phyloP scores from a whole-genome alignment of 1,284 basidiomycete genomes.

The Agroathelia rolfsii region DNA sequence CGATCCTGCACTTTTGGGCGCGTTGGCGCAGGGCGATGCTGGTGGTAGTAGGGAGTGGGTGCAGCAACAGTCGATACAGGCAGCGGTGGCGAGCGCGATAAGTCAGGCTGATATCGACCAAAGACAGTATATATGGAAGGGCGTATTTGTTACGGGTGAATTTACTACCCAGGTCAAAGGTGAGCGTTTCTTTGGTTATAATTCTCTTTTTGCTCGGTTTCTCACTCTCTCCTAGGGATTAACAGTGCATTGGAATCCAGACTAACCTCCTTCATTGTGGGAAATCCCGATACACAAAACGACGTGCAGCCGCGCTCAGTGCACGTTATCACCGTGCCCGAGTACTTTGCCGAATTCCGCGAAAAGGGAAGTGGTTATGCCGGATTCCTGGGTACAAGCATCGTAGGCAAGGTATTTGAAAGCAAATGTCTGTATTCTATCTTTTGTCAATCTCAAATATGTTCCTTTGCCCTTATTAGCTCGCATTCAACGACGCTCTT shows the following conservation, averaged over 20 bases:
- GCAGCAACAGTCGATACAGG: constrained; percentile 43
- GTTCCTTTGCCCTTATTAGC: constrained; percentile 24
- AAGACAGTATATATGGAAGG: constrained; percentile 14
- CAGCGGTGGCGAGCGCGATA: constrained; percentile 53
- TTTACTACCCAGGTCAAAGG: constrained; percentile 70
- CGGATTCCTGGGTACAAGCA: constrained; percentile 80
- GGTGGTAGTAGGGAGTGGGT: constrained; percentile 14
- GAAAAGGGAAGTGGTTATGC: constrained; percentile 77
- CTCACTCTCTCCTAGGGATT: constrained; percentile 39
- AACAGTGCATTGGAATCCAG: constrained; percentile 68
- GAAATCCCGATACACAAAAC: constrained; percentile 53
- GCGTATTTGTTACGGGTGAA: constrained; percentile 13
- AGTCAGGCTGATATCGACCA: constrained; percentile 50
- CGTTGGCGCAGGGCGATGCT: constrained; percentile 16
- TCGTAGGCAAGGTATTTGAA: constrained; percentile 77
- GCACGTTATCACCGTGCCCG: constrained; percentile 69
- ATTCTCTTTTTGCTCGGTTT: constrained; percentile 7
- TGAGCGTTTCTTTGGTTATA: constrained; percentile 22
- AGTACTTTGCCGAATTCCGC: constrained; percentile 88
- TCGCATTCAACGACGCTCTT: constrained; percentile 52
- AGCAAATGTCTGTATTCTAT: too few species aligned
- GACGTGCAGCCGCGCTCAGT: constrained; percentile 65
- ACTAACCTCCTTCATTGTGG: constrained; percentile 59
- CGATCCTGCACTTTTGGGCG: constrained; percentile 48
- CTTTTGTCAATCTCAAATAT: constrained; percentile 8